Evolutionary conservation across 805 yeast genomes (phyloP), one percentile per base, ranked within the genome.

Genomic region (Candida peoriensis): DNA sequence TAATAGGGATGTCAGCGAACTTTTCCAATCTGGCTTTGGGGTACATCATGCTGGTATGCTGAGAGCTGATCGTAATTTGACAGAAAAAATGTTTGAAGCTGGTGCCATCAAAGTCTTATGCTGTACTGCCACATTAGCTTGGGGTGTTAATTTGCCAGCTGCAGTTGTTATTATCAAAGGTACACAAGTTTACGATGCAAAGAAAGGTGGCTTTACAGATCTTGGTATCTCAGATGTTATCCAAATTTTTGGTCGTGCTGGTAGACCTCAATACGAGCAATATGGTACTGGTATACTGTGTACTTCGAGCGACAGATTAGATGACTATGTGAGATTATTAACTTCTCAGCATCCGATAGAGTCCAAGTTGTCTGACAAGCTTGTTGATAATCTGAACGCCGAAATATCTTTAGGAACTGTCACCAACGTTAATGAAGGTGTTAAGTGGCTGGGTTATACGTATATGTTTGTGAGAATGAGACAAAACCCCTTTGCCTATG

Each of bases 111-210:
- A 81, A 40, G 97, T 93, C 0, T 63, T 93, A 13, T 83, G 95
- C 50, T 88, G 96, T 70, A 93, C 99, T 3, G 95, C 98, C 0
- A 93, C 99, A 0, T 72, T 93, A 39, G 99, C 99, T 0, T 93
- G 99, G 99, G 99, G 99, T 73, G 97, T 93, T 14, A 93, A 93
- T 54, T 66, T 93, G 39, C 98, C 99, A 2, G 98, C 98, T 6
- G 97, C 96, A 2, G 96, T 88, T 26, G 99, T 93, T 15, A 85
- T 93, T 43, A 78, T 93, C 21, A 93, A 93, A 52, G 99, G 99
- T 0, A 93, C 99, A 0, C 96, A 90, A 53, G 88, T 93, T 0
- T 93, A 93, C 54, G 95, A 93, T 55, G 72, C 97, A 0, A 86
- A 89, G 55, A 82, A 81, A 34, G 98, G 98, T 70, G 98, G 98